Evolutionary conservation across 1,284 basidiomycete species (phyloP).

Genomic region (Sporisorium exsertum): DNA sequence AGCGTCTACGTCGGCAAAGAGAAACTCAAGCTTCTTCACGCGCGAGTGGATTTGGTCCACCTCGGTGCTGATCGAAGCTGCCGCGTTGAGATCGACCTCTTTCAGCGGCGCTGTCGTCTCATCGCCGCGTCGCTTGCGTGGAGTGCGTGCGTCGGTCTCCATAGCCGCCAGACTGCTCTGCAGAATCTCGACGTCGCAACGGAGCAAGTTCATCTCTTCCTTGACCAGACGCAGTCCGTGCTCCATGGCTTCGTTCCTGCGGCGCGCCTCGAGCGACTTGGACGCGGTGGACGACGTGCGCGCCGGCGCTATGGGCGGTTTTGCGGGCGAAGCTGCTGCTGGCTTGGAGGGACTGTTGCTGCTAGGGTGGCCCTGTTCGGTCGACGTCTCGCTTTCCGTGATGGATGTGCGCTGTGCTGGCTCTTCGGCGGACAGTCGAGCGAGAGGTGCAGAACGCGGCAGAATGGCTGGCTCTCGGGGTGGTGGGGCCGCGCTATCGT

Average conservation of each 20-base stretch:
- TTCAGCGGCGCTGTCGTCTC: slow-evolving; percentile 8
- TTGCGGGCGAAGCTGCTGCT: neutral
- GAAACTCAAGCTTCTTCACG: slow-evolving; percentile 21
- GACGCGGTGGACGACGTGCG: slow-evolving; percentile 38
- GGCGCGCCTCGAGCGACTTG: slow-evolving; percentile 37
- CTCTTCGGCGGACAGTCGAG: slow-evolving; percentile 17
- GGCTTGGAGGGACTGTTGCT: neutral
- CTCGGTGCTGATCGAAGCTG: slow-evolving; percentile 17
- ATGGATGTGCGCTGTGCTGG: slow-evolving; percentile 21
- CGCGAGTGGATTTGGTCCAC: slow-evolving; percentile 24
- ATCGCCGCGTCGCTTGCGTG: slow-evolving; percentile 25
- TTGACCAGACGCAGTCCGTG: slow-evolving; percentile 32
- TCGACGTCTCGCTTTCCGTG: slow-evolving; percentile 39
- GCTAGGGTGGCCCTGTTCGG: slow-evolving; percentile 36
- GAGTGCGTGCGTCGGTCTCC: slow-evolving; percentile 22
- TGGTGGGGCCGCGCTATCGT: neutral
- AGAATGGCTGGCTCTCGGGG: slow-evolving; percentile 4
- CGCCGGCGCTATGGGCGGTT: slow-evolving; percentile 21
- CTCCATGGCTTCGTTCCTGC: slow-evolving; percentile 40
- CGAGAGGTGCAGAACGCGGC: slow-evolving; percentile 17
- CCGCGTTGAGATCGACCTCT: slow-evolving; percentile 25
- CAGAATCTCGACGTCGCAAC: slow-evolving; percentile 34
- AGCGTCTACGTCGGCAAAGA: slow-evolving; percentile 24
- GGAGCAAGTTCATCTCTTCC: slow-evolving; percentile 39
- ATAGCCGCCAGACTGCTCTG: slow-evolving; percentile 19